These are phyloP conservation scores for Rhynchospora pubera DNA, from an alignment of 176 grass and related monocot species.

Conservation along the genomic window DNA sequence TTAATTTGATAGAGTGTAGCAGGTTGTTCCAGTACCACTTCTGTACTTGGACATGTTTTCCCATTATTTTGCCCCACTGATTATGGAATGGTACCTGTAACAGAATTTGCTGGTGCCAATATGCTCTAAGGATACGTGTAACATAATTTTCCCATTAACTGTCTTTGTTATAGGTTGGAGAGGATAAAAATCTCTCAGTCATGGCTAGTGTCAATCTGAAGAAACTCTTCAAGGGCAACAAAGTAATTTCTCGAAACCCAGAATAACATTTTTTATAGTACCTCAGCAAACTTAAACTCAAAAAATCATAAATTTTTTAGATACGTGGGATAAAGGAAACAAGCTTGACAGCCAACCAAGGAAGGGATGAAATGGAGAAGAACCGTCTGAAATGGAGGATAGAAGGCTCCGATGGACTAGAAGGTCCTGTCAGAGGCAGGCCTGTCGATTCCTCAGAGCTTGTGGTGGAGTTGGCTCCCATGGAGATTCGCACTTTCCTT, in stretches of 20 bases:
- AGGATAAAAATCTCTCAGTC: slow-evolving; percentile 38
- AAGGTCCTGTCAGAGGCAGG: slow-evolving; percentile 21
- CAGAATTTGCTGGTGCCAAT: background rate
- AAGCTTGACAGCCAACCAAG: slow-evolving; percentile 41
- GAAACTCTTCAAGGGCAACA: slow-evolving; percentile 38
- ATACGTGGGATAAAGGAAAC: slow-evolving; percentile 33
- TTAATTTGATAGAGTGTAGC: background rate
- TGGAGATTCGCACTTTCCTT: slow-evolving; percentile 49
- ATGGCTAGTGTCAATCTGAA: slow-evolving; percentile 36
- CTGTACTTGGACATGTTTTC: background rate
- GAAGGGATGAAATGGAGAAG: slow-evolving; percentile 33
- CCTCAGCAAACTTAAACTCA: background rate
- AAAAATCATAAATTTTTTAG: slow-evolving; percentile 15
- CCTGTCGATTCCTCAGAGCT: slow-evolving; percentile 27
- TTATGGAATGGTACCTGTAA: background rate
- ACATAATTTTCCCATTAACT: background rate
- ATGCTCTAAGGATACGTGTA: background rate
- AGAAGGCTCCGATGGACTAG: background rate
- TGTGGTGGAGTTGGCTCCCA: slow-evolving; percentile 42
- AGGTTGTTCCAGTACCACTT: background rate
- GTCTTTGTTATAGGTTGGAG: slow-evolving; percentile 23
- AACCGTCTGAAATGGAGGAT: slow-evolving; percentile 38
- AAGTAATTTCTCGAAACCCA: slow-evolving; percentile 16
- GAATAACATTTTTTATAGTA: background rate
- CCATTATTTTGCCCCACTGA: background rate